Percentiles rank a stretch among this genome's conserved stretches.
Evolutionary conservation across 306 rosid species (phyloP).

Genomic region (Vigna trinervia): DNA sequence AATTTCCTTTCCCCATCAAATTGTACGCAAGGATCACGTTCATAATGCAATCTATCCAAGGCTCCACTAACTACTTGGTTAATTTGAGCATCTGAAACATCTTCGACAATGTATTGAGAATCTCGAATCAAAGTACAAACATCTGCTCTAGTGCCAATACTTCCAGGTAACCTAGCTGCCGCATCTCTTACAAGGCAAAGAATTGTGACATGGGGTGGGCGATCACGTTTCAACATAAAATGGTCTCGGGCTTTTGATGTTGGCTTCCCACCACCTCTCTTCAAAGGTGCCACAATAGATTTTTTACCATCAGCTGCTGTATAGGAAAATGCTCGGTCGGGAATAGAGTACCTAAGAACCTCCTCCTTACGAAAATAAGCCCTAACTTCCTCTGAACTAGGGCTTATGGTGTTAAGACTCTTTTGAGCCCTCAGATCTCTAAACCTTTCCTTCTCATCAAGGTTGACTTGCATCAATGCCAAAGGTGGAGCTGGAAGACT

Average conservation of each 20-base stretch:
- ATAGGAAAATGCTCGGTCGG: conserved; percentile 97
- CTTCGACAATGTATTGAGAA: conserved; percentile 98
- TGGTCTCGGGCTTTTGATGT: conserved; percentile 99
- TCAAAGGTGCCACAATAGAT: conserved; percentile 96
- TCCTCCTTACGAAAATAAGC: conserved; percentile 94
- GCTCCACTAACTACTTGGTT: conserved; percentile 99
- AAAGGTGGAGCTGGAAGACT: conserved; percentile 97
- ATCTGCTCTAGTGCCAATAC: conserved; percentile 98
- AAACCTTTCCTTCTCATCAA: conserved; percentile 98
- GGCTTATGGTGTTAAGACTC: conserved; percentile 92
- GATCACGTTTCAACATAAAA: conserved; percentile 97
- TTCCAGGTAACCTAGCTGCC: conserved; percentile 98
- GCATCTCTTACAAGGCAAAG: conserved; percentile 99
- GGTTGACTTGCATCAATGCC: conserved; percentile 87
- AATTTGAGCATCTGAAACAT: conserved; percentile 94
- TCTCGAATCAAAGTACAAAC: conserved; percentile 97
- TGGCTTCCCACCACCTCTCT: conserved; percentile 99
- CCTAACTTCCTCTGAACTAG: conserved; percentile 93
- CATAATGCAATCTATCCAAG: conserved; percentile 97
- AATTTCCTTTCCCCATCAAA: conserved; percentile 95
- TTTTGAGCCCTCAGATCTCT: conserved; percentile 97
- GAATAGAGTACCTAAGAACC: conserved; percentile 95
- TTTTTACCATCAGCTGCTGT: conserved; percentile 98
- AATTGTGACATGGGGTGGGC: conserved; percentile 98
- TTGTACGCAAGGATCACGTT: conserved; percentile 99